These are phyloP conservation scores for Lecanicillium sp. DNA, from an alignment of 2,329 filamentous ascomycete genomes.

Conservation along the genomic window DNA sequence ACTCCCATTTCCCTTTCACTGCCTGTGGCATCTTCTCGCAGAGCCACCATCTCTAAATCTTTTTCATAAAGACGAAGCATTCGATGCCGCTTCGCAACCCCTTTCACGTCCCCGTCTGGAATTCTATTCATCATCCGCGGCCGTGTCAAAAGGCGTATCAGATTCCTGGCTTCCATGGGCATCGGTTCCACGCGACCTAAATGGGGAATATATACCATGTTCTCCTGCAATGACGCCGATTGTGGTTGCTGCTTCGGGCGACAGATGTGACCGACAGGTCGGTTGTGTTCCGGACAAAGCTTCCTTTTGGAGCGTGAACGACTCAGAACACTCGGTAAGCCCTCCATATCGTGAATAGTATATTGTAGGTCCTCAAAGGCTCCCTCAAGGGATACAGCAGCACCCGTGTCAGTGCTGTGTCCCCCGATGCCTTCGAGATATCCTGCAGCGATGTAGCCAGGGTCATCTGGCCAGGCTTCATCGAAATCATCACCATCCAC, in stretches of 20 bases:
- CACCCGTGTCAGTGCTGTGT: too few species aligned
- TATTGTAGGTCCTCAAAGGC: slow-evolving; percentile 6
- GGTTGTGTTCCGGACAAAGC: too few species aligned
- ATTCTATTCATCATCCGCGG: not conserved
- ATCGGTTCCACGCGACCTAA: slow-evolving; percentile 15
- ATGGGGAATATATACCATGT: slow-evolving; percentile 30
- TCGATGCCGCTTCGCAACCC: slow-evolving; percentile 16
- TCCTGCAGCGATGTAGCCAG: too few species aligned
- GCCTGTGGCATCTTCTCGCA: slow-evolving; percentile 13
- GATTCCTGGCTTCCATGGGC: slow-evolving; percentile 8
- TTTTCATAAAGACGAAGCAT: slow-evolving; percentile 42
- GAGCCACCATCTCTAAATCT: slow-evolving; percentile 38
- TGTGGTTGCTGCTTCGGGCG: too few species aligned
- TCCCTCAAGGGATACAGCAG: too few species aligned
- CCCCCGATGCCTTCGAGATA: too few species aligned
- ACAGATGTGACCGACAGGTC: too few species aligned
- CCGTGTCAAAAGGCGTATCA: slow-evolving; percentile 16
- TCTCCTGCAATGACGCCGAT: slow-evolving; percentile 1
- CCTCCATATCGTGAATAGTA: too few species aligned
- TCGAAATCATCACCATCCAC: too few species aligned
- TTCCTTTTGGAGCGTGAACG: too few species aligned
- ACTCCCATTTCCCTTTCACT: slow-evolving; percentile 20
- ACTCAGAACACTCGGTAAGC: too few species aligned
- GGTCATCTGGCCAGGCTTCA: not conserved
- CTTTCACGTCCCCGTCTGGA: not conserved